Base-by-base conservation (phyloP, 495 filamentous ascomycete genomes). In the Aspergillus bridgeri region DNA sequence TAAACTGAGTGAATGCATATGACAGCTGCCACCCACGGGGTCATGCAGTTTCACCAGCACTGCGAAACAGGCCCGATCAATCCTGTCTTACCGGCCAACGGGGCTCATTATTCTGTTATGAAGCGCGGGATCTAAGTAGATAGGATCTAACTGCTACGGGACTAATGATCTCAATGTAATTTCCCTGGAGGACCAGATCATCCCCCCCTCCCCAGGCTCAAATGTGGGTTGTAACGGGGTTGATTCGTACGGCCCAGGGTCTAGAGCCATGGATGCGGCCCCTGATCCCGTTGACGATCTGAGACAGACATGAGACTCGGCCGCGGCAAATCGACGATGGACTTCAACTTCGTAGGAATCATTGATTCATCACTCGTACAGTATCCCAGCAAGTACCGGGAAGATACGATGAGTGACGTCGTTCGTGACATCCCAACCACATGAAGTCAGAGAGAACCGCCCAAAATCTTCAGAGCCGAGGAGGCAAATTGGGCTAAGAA, bases 401-500 rank as follows among this genome's bases (percentile, higher is more conserved):
- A 38, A 38, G 33, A 15, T 15, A 13, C 0, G 9, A 38, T 38
- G 2, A 4, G 9, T 38, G 33, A 38, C 33, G 33, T 15, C 33
- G 33, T 2, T 38, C 33, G 27, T 29, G n/a, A n/a, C 27, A 38
- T 11, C 33, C 33, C 33, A 38, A 38, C 33, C 33, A 38, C 33
- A 38, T 38, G 33, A 38, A 38, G 33, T 38, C 33, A 38, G 33
- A 38, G 4, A 9, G 33, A 20, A 9, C 6, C 17, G 17, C 5
- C 4, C 44, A 8, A 1, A 20, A 20, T 20, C 1, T 20, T 20
- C 44, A 7, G 24, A 51, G 48, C 24, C 38, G 48, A 29, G 25
- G 52, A 46, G 52, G 54, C 54, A 51, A 50, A 56, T 43, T 19
- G 22, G 22, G 48, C 54, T 56, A 56, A 56, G 25, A 56, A 56